Base-by-base conservation (phyloP, 495 filamentous ascomycete genomes). In the Hyaloscypha variabilis region DNA sequence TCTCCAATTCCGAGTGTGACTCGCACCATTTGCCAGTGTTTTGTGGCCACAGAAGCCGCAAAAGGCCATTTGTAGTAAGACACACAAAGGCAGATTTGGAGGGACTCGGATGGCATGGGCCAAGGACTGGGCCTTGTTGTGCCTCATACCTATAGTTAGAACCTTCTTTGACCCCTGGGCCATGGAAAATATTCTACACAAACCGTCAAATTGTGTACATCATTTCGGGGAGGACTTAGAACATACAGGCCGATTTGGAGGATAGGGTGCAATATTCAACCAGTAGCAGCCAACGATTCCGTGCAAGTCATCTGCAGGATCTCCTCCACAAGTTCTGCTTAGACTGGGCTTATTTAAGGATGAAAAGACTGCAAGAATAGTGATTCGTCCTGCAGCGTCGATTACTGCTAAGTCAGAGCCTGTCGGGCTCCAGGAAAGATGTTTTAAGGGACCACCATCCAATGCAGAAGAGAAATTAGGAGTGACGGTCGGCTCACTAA, bases 271-370 rank as follows among this genome's bases (percentile, higher is more conserved):
- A n/a, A 83, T 74, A 70, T 86, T 88, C 52, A 96, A 77, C 93
- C 93, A 97, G 76, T 89, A 88, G 74, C 91, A 83, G 6, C 93
- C 93, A 24, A 96, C 90, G n/a, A 96, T 79, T 50, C 87, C 85
- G 61, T 85, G 83, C 23, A 89, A 78, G 66, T 96, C 90, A 70
- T 93, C 90, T 53, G 88, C 79, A 13, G 83, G 75, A 68, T 92
- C 90, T 39, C 77, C 69, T 23, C 83, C 75, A 68, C 85, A 85
- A 34, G 76, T 79, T 31, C 88, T 85, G 28, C 77, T 74, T 1
- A 83, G 69, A 6, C 77, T 81, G 23, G 91, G 82, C 31, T 86
- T 86, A 70, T 94, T 94, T 58, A 96, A 72, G 21, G 85, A 82
- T 64, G 88, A 81, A 52, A 74, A 72, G 58, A 90, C 82, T 34